These are phyloP conservation scores for Pseudogymnoascus sp. DNA, from an alignment of 2,329 filamentous ascomycete genomes.

Conservation along the genomic window DNA sequence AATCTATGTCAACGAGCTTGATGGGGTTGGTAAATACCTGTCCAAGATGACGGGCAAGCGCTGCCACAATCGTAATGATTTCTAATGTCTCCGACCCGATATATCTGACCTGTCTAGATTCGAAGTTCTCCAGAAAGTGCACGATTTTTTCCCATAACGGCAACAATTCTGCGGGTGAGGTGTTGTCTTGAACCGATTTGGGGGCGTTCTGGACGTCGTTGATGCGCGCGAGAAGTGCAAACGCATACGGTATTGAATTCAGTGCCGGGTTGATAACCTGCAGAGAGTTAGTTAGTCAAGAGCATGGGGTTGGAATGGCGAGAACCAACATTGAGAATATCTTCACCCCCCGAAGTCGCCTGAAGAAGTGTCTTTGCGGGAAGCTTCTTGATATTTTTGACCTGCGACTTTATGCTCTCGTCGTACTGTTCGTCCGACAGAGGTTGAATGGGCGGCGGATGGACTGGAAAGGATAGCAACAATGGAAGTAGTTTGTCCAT, in stretches of 20 bases:
- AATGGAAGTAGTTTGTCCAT: slow-evolving; percentile 31
- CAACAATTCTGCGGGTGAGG: slow-evolving; percentile 17
- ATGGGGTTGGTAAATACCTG: slow-evolving; percentile 18
- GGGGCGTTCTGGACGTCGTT: slow-evolving; percentile 30
- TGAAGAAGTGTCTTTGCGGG: slow-evolving; percentile 28
- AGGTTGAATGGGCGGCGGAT: slow-evolving; percentile 28
- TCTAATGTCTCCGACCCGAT: slow-evolving; percentile 38
- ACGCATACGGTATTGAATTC: slow-evolving; percentile 52
- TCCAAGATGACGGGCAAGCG: slow-evolving; percentile 17
- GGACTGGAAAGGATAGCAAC: slow-evolving; percentile 33
- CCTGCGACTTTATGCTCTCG: slow-evolving; percentile 32
- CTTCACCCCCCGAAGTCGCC: slow-evolving; percentile 28
- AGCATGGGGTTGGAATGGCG: background rate
- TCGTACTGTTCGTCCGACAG: slow-evolving; percentile 36
- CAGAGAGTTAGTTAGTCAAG: background rate
- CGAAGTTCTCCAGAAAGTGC: slow-evolving; percentile 34
- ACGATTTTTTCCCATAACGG: slow-evolving; percentile 41
- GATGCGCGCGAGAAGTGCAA: slow-evolving; percentile 42
- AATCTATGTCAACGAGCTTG: background rate
- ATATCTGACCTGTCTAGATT: slow-evolving; percentile 46
- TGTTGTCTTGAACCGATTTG: slow-evolving; percentile 13
- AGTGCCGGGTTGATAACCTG: slow-evolving; percentile 40
- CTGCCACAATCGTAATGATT: slow-evolving; percentile 34
- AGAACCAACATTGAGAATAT: slow-evolving; percentile 31
- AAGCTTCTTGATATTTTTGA: slow-evolving; percentile 31